Percentiles rank a stretch among this genome's conserved stretches.
Evolutionary conservation across 2,329 filamentous ascomycete species (phyloP).

Genomic region (Xylaria sp.): DNA sequence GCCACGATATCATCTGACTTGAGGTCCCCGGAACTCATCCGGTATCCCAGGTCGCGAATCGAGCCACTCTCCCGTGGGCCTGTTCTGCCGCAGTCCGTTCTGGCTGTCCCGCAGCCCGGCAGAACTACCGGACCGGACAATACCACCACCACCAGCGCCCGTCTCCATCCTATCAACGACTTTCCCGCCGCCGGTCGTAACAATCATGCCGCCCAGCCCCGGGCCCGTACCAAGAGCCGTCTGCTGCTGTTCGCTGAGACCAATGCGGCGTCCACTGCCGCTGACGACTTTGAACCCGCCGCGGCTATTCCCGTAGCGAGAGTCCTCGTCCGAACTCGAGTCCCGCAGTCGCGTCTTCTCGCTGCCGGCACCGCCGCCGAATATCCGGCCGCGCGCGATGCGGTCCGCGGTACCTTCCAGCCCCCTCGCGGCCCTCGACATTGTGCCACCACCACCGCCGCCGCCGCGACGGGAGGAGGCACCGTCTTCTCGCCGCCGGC

Average conservation of each 20-base stretch:
- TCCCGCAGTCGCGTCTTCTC: conserved; percentile 16
- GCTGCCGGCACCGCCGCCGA: conserved; percentile 15
- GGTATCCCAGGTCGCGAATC: conserved; percentile 36
- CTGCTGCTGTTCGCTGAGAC: conserved; percentile 19
- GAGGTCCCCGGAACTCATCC: conserved; percentile 34
- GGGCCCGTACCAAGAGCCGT: conserved; percentile 34
- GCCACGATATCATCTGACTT: not conserved
- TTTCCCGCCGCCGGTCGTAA: conserved; percentile 32
- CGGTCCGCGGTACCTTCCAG: conserved; percentile 12
- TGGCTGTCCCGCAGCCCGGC: conserved; percentile 44
- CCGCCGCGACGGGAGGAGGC: not conserved
- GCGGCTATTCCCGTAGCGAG: conserved; percentile 21
- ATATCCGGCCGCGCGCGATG: conserved; percentile 24
- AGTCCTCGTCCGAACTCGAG: conserved; percentile 25
- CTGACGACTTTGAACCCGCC: conserved; percentile 36
- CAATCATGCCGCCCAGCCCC: conserved; percentile 44
- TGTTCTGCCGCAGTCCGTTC: conserved; percentile 49
- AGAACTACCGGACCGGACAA: conserved; percentile 34
- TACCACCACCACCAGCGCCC: conserved; percentile 28
- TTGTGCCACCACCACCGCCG: not conserved
- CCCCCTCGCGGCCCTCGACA: conserved; percentile 13
- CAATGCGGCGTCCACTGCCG: conserved; percentile 34
- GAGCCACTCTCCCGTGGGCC: conserved; percentile 40
- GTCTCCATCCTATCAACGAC: conserved; percentile 6
- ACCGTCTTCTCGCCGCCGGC: conserved; percentile 36